Evolutionary conservation across 2,329 filamentous ascomycete species (phyloP).

Genomic region (Cadophora sp.): DNA sequence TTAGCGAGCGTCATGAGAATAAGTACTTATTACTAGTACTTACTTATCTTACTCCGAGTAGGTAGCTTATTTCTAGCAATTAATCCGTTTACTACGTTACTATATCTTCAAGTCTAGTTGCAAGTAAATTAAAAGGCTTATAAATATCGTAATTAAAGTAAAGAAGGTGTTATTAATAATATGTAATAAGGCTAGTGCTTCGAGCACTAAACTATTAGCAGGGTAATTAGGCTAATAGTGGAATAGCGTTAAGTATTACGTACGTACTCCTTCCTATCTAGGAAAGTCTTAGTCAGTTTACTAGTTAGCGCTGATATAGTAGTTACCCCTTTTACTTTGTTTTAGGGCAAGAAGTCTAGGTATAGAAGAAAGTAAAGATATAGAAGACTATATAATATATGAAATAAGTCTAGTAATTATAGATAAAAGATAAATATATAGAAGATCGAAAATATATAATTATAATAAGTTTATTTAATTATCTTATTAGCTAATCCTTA

Average conservation of each 20-base stretch:
- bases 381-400: not conserved
- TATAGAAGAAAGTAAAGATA: not conserved
- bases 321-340: no score
- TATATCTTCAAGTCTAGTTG: slow-evolving; percentile 4
- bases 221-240: slow-evolving; percentile 10
- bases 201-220: not conserved
- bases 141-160: not conserved
- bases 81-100: not conserved
- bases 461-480: not conserved
- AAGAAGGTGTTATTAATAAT: slow-evolving; percentile 12
- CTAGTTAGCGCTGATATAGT: no score
- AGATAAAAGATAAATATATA: not conserved
- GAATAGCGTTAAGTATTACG: slow-evolving; percentile 11
- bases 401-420: not conserved
- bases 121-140: slow-evolving; percentile 3
- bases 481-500: not conserved
- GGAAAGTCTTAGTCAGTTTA: no score
- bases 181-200: slow-evolving; percentile 13
- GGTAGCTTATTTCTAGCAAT: not conserved
- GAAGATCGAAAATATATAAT: not conserved
- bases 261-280: slow-evolving; percentile 1
- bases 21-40: not conserved
- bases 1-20: not conserved
- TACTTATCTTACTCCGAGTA: slow-evolving; percentile 11
- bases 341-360: not conserved